Evolutionary conservation across 1,284 basidiomycete genomes (phyloP), one percentile per base, ranked within the genome.

Genomic region (Moesziomyces sp.): DNA sequence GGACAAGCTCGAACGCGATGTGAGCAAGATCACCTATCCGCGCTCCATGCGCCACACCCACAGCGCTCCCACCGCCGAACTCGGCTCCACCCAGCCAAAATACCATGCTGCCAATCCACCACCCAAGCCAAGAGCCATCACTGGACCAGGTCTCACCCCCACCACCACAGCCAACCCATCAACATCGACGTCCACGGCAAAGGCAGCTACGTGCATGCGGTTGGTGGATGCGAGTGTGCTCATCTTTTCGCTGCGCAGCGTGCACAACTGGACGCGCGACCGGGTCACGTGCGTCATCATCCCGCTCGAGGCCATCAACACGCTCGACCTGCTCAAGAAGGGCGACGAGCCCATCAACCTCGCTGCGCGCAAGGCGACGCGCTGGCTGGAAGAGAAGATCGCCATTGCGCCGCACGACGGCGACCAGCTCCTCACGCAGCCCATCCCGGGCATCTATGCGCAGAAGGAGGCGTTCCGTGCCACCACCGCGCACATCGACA

Each of bases 291-390:
- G 91, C 58, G 81, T 95, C 58, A 88, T 97, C 60, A 87, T 97
- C 43, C 94, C 94, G 1, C 88, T 93, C 23, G 94, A 96, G 88
- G 93, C 91, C 6, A 88, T 96, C 33, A 93, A 93, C 80, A 96
- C 93, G 0, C 88, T 97, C n/a, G 94, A 97, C 83, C 86, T 95
- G 6, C 89, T 96, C 76, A 97, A 97, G 87, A 96, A 95, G 83
- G 93, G 93, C 1, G 90, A 90, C 0, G 90, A 88, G 35, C 85
- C 88, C 0, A 88, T 93, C 21, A 93, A 93, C 0, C 89, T 91
- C 75, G 90, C 91, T 16, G 93, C 93, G 4, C 90, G 92, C 42
- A 88, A 90, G 0, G 92, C 92, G 16, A 93, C 91, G 18, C 90
- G 92, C 28, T 89, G 91, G 58, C 87, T 93, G 38, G 92, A 93